Conservation (phyloP, 129 eudicot genomes). For the Centella asiatica region DNA sequence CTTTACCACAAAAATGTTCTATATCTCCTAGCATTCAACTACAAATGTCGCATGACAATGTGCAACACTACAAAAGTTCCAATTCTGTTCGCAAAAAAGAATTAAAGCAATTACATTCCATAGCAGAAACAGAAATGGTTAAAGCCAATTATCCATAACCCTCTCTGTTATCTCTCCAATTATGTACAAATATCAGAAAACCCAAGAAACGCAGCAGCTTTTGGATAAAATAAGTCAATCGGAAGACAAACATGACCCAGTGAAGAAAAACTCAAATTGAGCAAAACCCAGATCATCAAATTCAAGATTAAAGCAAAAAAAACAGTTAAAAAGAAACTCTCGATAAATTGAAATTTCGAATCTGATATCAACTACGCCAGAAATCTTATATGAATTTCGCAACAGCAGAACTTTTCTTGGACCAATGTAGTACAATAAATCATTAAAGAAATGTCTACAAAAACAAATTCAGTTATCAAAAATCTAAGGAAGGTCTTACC, state of each 20-base stretch:
- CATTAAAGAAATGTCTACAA: slow-evolving; percentile 2
- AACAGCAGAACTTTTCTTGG: not conserved
- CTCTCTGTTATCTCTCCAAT: slow-evolving; percentile 1
- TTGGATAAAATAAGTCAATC: not conserved
- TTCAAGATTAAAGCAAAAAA: slow-evolving; percentile 8
- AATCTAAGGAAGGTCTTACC: slow-evolving; percentile 15
- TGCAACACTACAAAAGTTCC: not conserved
- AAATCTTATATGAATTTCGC: slow-evolving; percentile 11
- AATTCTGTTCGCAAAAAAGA: not conserved
- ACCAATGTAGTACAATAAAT: slow-evolving; percentile 23
- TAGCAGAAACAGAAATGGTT: not conserved
- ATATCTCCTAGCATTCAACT: slow-evolving; percentile 16
- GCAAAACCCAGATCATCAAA: slow-evolving; percentile 26
- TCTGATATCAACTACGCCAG: slow-evolving; percentile 15
- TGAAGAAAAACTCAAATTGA: slow-evolving; percentile 11
- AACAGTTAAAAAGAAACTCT: slow-evolving; percentile 15
- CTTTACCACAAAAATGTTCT: slow-evolving; percentile 3
- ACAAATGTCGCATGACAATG: slow-evolving; percentile 10
- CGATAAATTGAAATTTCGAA: not conserved
- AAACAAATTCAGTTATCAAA: slow-evolving; percentile 4
- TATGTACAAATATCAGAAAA: not conserved
- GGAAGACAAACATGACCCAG: not conserved
- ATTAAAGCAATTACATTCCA: slow-evolving; percentile 10
- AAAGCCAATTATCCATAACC: not conserved
- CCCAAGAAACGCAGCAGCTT: not conserved